Conservation (phyloP, 2,329 filamentous ascomycete species). For the Penicillium sp. region DNA sequence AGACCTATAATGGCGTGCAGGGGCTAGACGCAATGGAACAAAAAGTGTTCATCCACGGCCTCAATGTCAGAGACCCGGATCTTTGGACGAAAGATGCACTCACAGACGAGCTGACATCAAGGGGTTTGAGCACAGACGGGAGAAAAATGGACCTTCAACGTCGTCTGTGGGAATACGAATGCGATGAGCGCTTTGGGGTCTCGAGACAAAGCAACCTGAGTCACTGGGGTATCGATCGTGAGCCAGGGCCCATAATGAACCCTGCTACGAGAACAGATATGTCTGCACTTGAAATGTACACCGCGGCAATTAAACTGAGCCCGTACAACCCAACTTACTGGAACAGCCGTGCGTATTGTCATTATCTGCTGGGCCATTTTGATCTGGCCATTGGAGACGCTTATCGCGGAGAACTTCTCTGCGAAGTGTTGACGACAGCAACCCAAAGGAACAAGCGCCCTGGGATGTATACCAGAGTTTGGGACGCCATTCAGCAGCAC, state of each 20-base stretch:
- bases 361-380: constrained; percentile 33
- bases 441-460: constrained; percentile 16
- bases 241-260: constrained; percentile 12
- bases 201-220: constrained; percentile 27
- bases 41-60: constrained; percentile 2
- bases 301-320: constrained; percentile 33
- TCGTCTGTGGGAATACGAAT: constrained; percentile 24
- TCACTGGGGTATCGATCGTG: constrained; percentile 28
- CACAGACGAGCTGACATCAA: constrained; percentile 13
- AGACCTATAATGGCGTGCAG: constrained; percentile 2
- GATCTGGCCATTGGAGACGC: constrained; percentile 41
- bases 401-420: constrained; percentile 35
- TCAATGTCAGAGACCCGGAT: neutral
- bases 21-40: neutral
- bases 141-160: constrained; percentile 16
- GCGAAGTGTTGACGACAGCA: constrained; percentile 28
- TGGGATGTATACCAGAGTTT: constrained; percentile 31
- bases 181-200: constrained; percentile 15
- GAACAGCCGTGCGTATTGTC: constrained; percentile 36
- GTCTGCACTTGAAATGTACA: constrained; percentile 36
- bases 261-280: constrained; percentile 13
- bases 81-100: constrained; percentile 5
- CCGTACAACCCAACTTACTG: constrained; percentile 42
- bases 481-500: constrained; percentile 36
- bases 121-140: constrained; percentile 12